Evolutionary conservation across 106 monocot genomes (phyloP).

Genomic region (Xerophyta viscosa): DNA sequence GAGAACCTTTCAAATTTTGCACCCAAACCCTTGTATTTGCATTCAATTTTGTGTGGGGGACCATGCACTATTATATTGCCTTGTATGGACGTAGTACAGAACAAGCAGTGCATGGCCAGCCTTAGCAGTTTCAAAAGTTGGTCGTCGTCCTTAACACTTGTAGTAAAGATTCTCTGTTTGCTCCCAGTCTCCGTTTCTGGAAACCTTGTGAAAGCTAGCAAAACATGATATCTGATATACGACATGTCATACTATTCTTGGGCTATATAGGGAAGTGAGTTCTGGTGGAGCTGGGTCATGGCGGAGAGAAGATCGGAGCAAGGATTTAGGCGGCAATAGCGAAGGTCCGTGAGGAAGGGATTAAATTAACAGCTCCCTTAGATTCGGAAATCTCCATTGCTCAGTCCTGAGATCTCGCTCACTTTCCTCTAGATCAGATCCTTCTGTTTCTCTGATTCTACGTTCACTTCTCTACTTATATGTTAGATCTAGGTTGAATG

Average conservation of each 20-base stretch:
- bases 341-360: background rate
- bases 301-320: background rate
- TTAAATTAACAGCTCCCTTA: background rate
- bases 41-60: too few species aligned
- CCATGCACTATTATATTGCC: too few species aligned
- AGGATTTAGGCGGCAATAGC: background rate
- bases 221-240: background rate
- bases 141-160: too few species aligned
- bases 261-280: background rate
- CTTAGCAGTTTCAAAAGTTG: too few species aligned
- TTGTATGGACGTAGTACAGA: too few species aligned
- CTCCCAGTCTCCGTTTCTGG: background rate
- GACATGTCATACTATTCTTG: too few species aligned
- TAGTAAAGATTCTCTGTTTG: background rate
- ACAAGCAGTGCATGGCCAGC: too few species aligned
- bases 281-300: background rate
- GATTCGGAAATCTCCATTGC: background rate
- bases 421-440: background rate
- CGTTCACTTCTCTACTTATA: background rate
- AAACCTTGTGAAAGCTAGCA: background rate
- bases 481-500: background rate
- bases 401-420: background rate
- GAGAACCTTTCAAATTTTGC: too few species aligned
- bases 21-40: too few species aligned
- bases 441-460: background rate